Evolutionary conservation across 1,139 yeast genomes (phyloP).

Genomic region (Torulaspora pretoriensis): DNA sequence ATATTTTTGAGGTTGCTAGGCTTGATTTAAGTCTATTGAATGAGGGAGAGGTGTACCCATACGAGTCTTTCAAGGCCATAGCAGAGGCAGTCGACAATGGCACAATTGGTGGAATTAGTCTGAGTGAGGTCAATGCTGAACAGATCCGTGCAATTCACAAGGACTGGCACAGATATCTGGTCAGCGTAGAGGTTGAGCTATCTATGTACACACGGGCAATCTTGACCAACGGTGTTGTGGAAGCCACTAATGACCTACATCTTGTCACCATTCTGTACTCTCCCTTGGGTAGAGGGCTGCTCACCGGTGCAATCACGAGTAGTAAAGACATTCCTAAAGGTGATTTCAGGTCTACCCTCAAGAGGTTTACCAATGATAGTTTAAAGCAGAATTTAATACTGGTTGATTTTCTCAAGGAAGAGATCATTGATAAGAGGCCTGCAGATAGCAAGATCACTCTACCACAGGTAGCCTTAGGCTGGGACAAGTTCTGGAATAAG

Average conservation of each 20-base stretch:
- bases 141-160: constrained; percentile 55
- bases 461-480: constrained; percentile 69
- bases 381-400: constrained; percentile 49
- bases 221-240: constrained; percentile 56
- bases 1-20: constrained; percentile 68
- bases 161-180: constrained; percentile 46
- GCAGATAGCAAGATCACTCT: constrained; percentile 45
- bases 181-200: constrained; percentile 70
- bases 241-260: constrained; percentile 48
- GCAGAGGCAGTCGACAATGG: constrained; percentile 53
- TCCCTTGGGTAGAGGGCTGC: constrained; percentile 74
- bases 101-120: constrained; percentile 58
- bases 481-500: constrained; percentile 49
- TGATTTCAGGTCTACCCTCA: constrained; percentile 53
- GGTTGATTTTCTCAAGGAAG: constrained; percentile 40
- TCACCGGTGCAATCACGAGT: constrained; percentile 57
- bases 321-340: constrained; percentile 47
- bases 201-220: constrained; percentile 64
- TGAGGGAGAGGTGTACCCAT: constrained; percentile 30
- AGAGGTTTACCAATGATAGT: constrained; percentile 57
- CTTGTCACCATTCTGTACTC: constrained; percentile 75
- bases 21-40: constrained; percentile 46
- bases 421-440: constrained; percentile 47
- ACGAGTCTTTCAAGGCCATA: constrained; percentile 47
- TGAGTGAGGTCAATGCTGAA: constrained; percentile 64